Percentiles rank a stretch among this genome's conserved stretches.
Evolutionary conservation across 148 eudicot genomes (phyloP).

Genomic region (Cornus florida): DNA sequence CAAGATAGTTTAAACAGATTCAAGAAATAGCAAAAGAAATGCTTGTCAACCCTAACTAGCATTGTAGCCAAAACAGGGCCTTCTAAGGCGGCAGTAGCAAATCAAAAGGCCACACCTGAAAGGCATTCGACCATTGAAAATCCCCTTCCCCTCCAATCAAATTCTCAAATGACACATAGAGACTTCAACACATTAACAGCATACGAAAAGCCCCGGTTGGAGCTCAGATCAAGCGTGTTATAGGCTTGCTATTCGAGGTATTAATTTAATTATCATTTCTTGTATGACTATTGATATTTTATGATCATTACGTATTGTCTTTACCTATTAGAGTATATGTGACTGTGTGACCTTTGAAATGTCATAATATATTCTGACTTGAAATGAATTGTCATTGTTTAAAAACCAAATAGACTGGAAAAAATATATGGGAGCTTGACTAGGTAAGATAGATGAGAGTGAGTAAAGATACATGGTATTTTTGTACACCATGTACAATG

Average conservation of each 20-base stretch:
- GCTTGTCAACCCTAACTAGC: constrained; percentile 63
- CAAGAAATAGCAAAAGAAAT: constrained; percentile 82
- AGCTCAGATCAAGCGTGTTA: constrained; percentile 94
- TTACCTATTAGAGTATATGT: too few relatives aligned
- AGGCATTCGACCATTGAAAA: constrained; percentile 26
- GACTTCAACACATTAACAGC: constrained; percentile 80
- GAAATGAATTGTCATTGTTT: too few relatives aligned
- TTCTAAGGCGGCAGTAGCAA: constrained; percentile 30
- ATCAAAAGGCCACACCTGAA: constrained; percentile 34
- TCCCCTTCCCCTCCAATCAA: constrained; percentile 68
- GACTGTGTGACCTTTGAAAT: too few relatives aligned
- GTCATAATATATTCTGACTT: too few relatives aligned
- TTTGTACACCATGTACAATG: too few relatives aligned
- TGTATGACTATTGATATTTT: not conserved
- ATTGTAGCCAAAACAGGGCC: constrained; percentile 60
- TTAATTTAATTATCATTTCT: not conserved
- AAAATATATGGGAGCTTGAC: too few relatives aligned
- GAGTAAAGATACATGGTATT: too few relatives aligned
- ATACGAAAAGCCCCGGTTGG: constrained; percentile 85
- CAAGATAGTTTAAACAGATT: constrained; percentile 62
- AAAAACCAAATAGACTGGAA: too few relatives aligned
- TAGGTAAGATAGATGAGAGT: too few relatives aligned
- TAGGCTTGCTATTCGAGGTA: constrained; percentile 75
- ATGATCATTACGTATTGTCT: not conserved
- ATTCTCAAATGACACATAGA: constrained; percentile 84